phyloP scores from a whole-genome alignment of 2,329 filamentous ascomycete genomes.

The Colletotrichum orchidophilum region DNA sequence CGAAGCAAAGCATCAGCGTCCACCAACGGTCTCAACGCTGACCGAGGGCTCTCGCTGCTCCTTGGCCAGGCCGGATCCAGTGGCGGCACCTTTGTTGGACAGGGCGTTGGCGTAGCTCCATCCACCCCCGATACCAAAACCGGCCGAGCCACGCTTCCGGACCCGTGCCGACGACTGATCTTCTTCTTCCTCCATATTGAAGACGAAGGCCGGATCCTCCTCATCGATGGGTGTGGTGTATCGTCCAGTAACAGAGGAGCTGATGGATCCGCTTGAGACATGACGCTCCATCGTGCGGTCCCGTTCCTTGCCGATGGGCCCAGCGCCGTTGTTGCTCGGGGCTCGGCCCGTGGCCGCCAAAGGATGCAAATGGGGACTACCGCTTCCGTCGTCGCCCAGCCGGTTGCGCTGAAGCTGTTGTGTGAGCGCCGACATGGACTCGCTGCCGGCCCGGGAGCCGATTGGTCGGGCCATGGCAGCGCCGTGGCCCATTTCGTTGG shows the following conservation, averaged over 20 bases:
- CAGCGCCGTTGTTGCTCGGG: slow-evolving; percentile 48
- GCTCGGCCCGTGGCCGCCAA: slow-evolving; percentile 52
- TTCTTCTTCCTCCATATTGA: slow-evolving; percentile 72
- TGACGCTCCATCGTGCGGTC: slow-evolving; percentile 63
- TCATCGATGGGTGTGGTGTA: slow-evolving; percentile 74
- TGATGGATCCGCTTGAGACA: slow-evolving; percentile 67
- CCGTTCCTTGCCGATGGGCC: slow-evolving; percentile 49
- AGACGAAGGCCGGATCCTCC: slow-evolving; percentile 71
- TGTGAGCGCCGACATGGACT: slow-evolving; percentile 66
- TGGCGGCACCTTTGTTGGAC: slow-evolving; percentile 33
- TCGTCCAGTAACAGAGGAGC: slow-evolving; percentile 62
- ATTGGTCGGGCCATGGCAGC: slow-evolving; percentile 48
- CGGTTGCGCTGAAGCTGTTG: slow-evolving; percentile 71
- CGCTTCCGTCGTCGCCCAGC: slow-evolving; percentile 57
- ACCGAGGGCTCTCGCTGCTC: slow-evolving; percentile 34
- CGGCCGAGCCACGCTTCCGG: slow-evolving; percentile 60
- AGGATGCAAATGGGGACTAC: slow-evolving; percentile 62
- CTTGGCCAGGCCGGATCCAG: slow-evolving; percentile 29
- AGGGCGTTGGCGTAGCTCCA: slow-evolving; percentile 51
- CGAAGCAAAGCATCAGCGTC: slow-evolving; percentile 23
- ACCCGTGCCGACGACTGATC: slow-evolving; percentile 54
- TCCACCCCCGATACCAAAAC: slow-evolving; percentile 49
- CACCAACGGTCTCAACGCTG: slow-evolving; percentile 34
- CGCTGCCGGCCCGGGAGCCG: slow-evolving; percentile 55
- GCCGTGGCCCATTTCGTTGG: slow-evolving; percentile 58